Evolutionary conservation across 2,329 filamentous ascomycete species (phyloP).

Genomic region (Pochonia chlamydosporia): DNA sequence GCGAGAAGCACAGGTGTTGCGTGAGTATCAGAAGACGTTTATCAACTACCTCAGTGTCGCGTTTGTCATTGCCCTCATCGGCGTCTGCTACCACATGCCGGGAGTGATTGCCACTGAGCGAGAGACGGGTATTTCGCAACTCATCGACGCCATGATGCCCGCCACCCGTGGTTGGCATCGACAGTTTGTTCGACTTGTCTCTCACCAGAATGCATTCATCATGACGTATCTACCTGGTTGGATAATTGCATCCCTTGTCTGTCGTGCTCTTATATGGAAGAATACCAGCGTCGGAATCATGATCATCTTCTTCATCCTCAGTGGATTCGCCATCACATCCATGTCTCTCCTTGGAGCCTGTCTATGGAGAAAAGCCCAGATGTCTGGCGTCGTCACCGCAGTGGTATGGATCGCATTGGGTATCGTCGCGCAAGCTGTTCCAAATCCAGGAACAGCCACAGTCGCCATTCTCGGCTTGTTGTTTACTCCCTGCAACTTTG

Average conservation of each 20-base stretch:
- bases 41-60: constrained; percentile 61
- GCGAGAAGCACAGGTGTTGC: constrained; percentile 48
- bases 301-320: constrained; percentile 63
- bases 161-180: constrained; percentile 45
- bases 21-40: constrained; percentile 57
- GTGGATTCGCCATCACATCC: constrained; percentile 67
- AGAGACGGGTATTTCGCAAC: constrained; percentile 64
- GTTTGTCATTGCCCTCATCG: constrained; percentile 63
- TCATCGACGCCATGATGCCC: constrained; percentile 73
- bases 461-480: constrained; percentile 68
- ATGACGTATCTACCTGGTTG: constrained; percentile 51
- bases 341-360: constrained; percentile 70
- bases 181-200: constrained; percentile 35
- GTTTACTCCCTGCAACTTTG: constrained; percentile 84
- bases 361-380: constrained; percentile 75
- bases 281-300: constrained; percentile 55
- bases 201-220: constrained; percentile 63
- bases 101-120: constrained; percentile 65
- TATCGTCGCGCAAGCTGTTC: constrained; percentile 73
- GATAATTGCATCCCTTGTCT: constrained; percentile 33
- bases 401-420: constrained; percentile 67
- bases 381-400: constrained; percentile 70
- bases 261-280: constrained; percentile 18
- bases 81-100: constrained; percentile 66
- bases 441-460: constrained; percentile 53